Percentiles rank a stretch among this genome's conserved stretches.
phyloP scores from a whole-genome alignment of 345 rosid genomes.

The Angophora floribunda region DNA sequence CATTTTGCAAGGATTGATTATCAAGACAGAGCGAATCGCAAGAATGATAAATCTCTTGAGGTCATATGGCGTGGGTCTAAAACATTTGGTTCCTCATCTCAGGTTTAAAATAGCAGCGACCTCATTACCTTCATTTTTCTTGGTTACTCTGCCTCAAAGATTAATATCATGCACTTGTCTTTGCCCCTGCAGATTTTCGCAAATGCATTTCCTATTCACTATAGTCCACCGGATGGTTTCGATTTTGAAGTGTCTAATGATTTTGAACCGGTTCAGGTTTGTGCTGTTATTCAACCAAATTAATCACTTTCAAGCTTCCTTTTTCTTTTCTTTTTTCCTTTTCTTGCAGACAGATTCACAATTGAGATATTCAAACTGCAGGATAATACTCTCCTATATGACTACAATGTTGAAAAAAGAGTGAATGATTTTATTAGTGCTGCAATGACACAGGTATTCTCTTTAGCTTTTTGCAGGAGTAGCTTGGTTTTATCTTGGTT shows the following conservation, averaged over 20 bases:
- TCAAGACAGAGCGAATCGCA: constrained; percentile 76
- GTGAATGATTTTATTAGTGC: constrained; percentile 56
- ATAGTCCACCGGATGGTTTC: constrained; percentile 70
- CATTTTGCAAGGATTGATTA: constrained; percentile 91
- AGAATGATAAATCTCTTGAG: constrained; percentile 53
- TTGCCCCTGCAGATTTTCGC: constrained; percentile 56
- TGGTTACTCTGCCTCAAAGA: background rate
- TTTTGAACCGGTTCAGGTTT: constrained; percentile 65
- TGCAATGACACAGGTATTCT: constrained; percentile 57
- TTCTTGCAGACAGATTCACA: background rate
- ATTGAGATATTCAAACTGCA: constrained; percentile 11
- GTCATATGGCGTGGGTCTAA: constrained; percentile 87
- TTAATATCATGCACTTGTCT: background rate
- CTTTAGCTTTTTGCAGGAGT: background rate
- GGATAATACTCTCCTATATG: constrained; percentile 55
- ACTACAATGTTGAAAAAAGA: constrained; percentile 49
- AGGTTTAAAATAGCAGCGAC: constrained; percentile 23
- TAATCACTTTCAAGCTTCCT: background rate
- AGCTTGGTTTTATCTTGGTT: background rate
- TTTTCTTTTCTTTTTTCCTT: background rate
- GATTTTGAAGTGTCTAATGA: constrained; percentile 51
- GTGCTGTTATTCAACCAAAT: background rate
- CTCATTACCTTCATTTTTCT: background rate
- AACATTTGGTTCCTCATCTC: constrained; percentile 74
- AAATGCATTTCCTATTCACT: constrained; percentile 64